phyloP scores from a whole-genome alignment of 768 basidiomycete genomes.

The Tephrocybe sp. region DNA sequence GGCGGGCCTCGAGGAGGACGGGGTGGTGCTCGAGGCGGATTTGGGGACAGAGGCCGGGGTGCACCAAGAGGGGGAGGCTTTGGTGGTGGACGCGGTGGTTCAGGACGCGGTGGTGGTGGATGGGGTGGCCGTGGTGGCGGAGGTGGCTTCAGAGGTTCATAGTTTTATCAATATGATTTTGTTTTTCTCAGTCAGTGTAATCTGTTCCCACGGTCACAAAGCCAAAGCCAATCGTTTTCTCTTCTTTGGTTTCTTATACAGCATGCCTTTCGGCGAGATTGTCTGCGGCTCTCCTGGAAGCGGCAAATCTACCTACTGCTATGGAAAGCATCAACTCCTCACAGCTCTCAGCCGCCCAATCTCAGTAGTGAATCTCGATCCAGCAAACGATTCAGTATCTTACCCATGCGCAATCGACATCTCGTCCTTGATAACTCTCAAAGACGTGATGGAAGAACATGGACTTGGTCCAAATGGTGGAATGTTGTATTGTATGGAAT shows the following conservation, averaged over 20 bases:
- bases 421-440: conserved; percentile 79
- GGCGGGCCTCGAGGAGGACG: conserved; percentile 46
- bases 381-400: conserved; percentile 85
- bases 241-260: too few relatives aligned
- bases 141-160: conserved; percentile 50
- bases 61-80: conserved; percentile 22
- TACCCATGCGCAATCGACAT: conserved; percentile 93
- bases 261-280: conserved; percentile 86
- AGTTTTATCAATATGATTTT: conserved; percentile 11
- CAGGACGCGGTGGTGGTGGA: conserved; percentile 7
- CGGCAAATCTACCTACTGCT: conserved; percentile 88
- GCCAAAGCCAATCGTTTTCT: neutral
- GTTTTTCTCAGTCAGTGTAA: neutral
- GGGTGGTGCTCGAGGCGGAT: conserved; percentile 32
- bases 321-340: conserved; percentile 87
- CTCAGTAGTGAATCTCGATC: conserved; percentile 92
- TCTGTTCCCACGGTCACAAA: neutral
- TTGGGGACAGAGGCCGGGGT: conserved; percentile 33
- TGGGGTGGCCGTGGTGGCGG: conserved; percentile 7
- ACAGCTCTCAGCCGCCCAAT: conserved; percentile 85
- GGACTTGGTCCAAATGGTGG: conserved; percentile 94
- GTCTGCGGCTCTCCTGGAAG: conserved; percentile 86
- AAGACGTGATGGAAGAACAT: conserved; percentile 83
- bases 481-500: conserved; percentile 96
- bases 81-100: conserved; percentile 21